These are phyloP conservation scores for Kurtzmaniella quercitrusa DNA, from an alignment of 1,139 yeast species.

Conservation along the genomic window DNA sequence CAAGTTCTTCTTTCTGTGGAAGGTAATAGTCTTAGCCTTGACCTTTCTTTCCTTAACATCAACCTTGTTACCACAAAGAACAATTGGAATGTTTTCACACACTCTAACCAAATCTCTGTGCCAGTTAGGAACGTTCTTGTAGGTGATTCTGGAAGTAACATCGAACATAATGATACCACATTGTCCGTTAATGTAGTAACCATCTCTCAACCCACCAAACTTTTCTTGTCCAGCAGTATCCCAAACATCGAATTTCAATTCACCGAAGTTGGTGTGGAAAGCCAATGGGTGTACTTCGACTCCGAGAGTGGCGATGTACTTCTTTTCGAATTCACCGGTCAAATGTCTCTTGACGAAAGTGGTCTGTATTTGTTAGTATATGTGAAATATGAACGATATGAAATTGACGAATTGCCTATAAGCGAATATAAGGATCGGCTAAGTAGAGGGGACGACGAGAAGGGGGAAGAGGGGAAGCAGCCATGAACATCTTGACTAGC, in stretches of 20 bases:
- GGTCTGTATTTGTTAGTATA: conserved; percentile 46
- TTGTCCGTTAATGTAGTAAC: conserved; percentile 98
- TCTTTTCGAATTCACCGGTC: conserved; percentile 99
- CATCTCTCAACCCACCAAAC: conserved; percentile 99
- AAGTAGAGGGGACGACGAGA: too few relatives aligned
- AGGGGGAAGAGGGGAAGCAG: too few relatives aligned
- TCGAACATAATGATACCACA: conserved; percentile 99
- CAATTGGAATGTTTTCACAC: conserved; percentile 99
- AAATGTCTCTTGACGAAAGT: conserved; percentile 99
- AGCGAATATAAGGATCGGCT: too few relatives aligned
- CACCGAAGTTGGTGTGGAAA: conserved; percentile 98
- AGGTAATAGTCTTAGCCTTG: conserved; percentile 98
- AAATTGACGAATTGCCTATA: neutral
- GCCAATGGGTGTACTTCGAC: conserved; percentile 99
- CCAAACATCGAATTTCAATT: conserved; percentile 99
- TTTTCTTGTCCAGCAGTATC: conserved; percentile 99
- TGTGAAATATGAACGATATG: neutral
- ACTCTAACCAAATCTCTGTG: conserved; percentile 99
- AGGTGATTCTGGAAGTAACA: conserved; percentile 98
- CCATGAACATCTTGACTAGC: too few relatives aligned
- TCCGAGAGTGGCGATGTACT: conserved; percentile 98
- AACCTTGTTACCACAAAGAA: conserved; percentile 98
- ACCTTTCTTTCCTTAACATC: conserved; percentile 99
- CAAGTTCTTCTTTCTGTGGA: conserved; percentile 99
- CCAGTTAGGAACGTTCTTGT: conserved; percentile 99